Evolutionary conservation across 768 basidiomycete genomes (phyloP), one percentile per base, ranked within the genome.

Genomic region (Hericium erinaceus): DNA sequence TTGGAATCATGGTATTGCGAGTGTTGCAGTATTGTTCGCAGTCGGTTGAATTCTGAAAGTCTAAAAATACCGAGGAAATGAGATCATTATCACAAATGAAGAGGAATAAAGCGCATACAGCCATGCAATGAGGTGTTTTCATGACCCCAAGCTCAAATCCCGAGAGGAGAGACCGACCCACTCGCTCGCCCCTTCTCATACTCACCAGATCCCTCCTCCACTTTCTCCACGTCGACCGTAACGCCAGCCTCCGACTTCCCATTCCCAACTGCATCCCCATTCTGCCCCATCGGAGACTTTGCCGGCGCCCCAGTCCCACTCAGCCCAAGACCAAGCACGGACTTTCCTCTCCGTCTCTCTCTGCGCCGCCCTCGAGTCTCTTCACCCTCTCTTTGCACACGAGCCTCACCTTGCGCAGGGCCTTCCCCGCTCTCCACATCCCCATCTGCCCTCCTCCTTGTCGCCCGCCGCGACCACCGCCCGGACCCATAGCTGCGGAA

Each of bases 401-500:
- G n/a, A 7, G 2, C 44, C 44, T 46, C 44, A n/a, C 20, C 44
- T 20, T 6, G 44, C 18, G 5, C 16, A 20, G 44, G 7, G 44
- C 20, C 44, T 6, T 46, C 44, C 16, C 44, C 44, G n/a, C 44
- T 20, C 44, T 46, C 44, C 44, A 46, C 44, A 46, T 46, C 44
- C 44, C 2, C 44, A 10, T 46, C 13, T n/a, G 7, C 44, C 16
- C 16, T n/a, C 44, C 44, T 9, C 44, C 16, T 20, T n/a, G n/a
- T 20, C 44, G 44, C 44, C 44, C 44, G 9, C 16, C 44, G 20
- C n/a, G 44, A n/a, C n/a, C 44, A 46, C 56, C 56, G 15, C 38
- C 51, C 54, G 39, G 48, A 55, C 59, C 85, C 83, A 57, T 89
- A 90, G 38, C 73, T 76, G 66, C 74, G 74, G 65, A 90, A 71